Percentiles rank a stretch among this genome's conserved stretches.
Evolutionary conservation across 306 rosid species (phyloP).

Genomic region (Luffa aegyptiaca): DNA sequence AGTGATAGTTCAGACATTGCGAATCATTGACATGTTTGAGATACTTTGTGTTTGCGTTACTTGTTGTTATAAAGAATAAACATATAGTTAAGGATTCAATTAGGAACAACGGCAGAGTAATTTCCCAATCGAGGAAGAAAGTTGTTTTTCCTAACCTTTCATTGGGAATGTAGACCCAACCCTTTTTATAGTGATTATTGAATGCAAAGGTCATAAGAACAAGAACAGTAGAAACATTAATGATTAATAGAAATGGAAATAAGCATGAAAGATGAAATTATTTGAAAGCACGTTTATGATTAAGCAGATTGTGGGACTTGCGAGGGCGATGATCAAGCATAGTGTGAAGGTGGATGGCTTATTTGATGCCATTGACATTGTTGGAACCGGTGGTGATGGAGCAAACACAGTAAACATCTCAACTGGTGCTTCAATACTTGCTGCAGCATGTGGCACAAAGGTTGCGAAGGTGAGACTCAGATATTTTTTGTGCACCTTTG

Average conservation of each 20-base stretch:
- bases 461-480: conserved; percentile 62
- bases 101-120: background rate
- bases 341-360: conserved; percentile 71
- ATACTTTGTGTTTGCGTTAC: background rate
- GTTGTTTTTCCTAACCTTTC: background rate
- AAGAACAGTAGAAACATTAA: background rate
- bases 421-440: conserved; percentile 77
- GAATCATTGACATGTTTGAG: background rate
- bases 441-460: conserved; percentile 96
- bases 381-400: conserved; percentile 95
- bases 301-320: conserved; percentile 75
- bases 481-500: background rate
- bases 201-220: background rate
- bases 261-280: background rate
- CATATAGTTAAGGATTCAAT: background rate
- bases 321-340: conserved; percentile 72
- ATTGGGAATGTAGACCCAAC: background rate
- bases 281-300: conserved; percentile 4
- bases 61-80: background rate
- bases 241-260: background rate
- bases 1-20: background rate
- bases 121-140: background rate
- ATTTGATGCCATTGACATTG: conserved; percentile 78
- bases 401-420: conserved; percentile 93
- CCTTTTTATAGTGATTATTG: background rate